These are phyloP conservation scores for Collariella sp. DNA, from an alignment of 495 filamentous ascomycete genomes.

Conservation along the genomic window DNA sequence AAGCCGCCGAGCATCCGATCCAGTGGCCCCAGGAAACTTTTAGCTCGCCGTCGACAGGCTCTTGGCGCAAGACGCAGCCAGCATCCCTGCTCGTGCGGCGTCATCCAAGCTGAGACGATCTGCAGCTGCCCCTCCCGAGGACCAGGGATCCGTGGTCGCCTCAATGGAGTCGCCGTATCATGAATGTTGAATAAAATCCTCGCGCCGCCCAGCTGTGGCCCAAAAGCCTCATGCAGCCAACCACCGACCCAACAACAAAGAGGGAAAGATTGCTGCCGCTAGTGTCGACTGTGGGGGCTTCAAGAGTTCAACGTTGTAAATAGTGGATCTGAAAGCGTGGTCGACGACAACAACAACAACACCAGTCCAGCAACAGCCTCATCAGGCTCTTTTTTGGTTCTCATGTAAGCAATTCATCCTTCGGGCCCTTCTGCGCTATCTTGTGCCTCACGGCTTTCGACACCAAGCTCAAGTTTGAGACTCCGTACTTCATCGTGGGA, in stretches of 20 bases:
- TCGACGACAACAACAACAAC: background rate
- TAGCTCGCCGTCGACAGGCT: background rate
- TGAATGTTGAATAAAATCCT: background rate
- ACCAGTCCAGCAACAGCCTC: background rate
- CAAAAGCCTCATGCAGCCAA: background rate
- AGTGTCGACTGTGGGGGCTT: background rate
- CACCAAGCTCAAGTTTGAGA: background rate
- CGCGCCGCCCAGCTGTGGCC: background rate
- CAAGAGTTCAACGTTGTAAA: background rate
- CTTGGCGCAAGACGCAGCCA: background rate
- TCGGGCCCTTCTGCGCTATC: background rate
- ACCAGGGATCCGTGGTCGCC: conserved; percentile 1
- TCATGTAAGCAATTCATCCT: too few species aligned
- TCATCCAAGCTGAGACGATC: conserved; percentile 14
- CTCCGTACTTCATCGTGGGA: background rate
- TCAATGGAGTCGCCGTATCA: background rate
- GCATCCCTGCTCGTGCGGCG: conserved; percentile 11
- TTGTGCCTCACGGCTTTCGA: conserved; percentile 1
- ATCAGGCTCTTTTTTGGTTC: background rate
- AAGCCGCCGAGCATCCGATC: background rate
- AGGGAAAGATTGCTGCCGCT: background rate
- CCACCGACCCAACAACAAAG: background rate
- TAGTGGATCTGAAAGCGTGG: background rate
- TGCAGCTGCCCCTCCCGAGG: background rate
- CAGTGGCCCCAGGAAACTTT: background rate